Base-by-base conservation (phyloP, 768 basidiomycete species). In the Mrakia gelida region DNA sequence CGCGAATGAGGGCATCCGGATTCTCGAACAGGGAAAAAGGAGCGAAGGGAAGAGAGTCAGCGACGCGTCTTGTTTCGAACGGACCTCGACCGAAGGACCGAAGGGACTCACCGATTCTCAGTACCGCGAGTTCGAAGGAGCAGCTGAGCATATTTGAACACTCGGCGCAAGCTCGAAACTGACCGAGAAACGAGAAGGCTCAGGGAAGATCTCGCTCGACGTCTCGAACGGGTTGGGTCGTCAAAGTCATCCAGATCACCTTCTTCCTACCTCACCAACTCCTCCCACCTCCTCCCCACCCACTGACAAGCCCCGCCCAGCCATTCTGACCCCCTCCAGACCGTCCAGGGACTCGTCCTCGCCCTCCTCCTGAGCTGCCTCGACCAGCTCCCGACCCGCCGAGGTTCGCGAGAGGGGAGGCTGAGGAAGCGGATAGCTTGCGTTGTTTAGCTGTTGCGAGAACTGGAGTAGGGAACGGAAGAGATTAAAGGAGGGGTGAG, bases 261-360 rank as follows among this genome's bases (percentile, higher is more conserved):
- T 0, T 59, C 26, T 10, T 5, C 4, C n/a, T 3, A 15, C 30
- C 30, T 73, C 72, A 73, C 34, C 72, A 38, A 28, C 54, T 73
- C 49, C 49, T 54, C 34, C 68, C 68, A 3, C 72, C 54, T 6
- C 52, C 30, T 26, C 49, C 52, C 34, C 49, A 73, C 2, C 72
- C 72, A n/a, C 72, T 73, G 56, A 73, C 72, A 13, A 73, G 28
- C 0, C 72, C 72, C 1, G 72, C 72, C 72, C 72, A 73, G 2
- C 72, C 72, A 26, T 70, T 70, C 67, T 70, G 67, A 0, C 72
- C 72, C 1, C 72, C 72, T 59, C 54, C 56, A 21, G 18, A 10
- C 32, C 72, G 49, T 34, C 72, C 52, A 32, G 34, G 54, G 11
- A 52, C 52, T 11, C 34, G 23, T n/a, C 72, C 72, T n/a, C 72